phyloP scores from a whole-genome alignment of 495 filamentous ascomycete genomes.

The Darksidea phi region DNA sequence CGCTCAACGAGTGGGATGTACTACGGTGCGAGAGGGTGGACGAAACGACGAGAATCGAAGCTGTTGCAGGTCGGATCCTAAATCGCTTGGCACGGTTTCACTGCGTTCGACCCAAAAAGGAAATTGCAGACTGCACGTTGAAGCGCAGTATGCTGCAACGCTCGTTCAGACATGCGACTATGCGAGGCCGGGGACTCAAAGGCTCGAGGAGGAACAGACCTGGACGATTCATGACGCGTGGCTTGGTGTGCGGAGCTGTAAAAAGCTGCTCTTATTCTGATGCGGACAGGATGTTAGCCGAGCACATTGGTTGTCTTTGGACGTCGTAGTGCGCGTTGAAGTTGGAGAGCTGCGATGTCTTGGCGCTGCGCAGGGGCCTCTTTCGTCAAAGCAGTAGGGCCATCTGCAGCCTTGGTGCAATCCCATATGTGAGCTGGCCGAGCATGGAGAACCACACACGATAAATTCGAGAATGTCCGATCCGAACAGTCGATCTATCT shows the following conservation, averaged over 20 bases:
- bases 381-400: not conserved
- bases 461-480: too few relatives aligned
- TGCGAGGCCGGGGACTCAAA: conserved; percentile 7
- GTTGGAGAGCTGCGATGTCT: not conserved
- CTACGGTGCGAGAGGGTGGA: too few relatives aligned
- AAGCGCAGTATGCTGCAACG: not conserved
- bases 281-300: not conserved
- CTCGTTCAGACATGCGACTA: conserved; percentile 8
- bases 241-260: conserved; percentile 3
- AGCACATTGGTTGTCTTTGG: too few relatives aligned
- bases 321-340: not conserved
- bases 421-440: too few relatives aligned
- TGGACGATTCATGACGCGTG: conserved; percentile 32
- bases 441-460: too few relatives aligned
- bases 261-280: not conserved
- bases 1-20: too few relatives aligned
- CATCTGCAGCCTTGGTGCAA: too few relatives aligned
- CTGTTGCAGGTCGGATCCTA: too few relatives aligned
- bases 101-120: too few relatives aligned
- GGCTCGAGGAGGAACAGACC: conserved; percentile 27
- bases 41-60: too few relatives aligned
- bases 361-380: not conserved
- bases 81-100: too few relatives aligned
- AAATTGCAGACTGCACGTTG: not conserved
- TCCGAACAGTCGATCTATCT: too few relatives aligned